Conservation (phyloP, 1,139 yeast genomes). For the Blastobotrys indianensis region DNA sequence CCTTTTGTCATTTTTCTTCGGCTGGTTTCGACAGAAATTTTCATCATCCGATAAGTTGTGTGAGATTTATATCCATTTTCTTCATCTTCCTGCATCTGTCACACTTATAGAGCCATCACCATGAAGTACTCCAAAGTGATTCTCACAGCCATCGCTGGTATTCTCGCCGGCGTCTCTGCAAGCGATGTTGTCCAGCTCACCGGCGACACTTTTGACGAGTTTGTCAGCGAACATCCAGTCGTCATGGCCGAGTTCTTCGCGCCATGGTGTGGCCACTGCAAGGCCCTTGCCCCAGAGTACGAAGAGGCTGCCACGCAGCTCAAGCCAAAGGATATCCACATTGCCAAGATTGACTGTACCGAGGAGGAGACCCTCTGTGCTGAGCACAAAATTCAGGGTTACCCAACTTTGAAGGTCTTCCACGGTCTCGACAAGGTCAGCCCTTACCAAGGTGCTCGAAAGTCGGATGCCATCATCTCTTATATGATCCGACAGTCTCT, state of each 20-base stretch:
- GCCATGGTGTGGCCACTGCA: constrained; percentile 99
- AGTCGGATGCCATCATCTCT: constrained; percentile 65
- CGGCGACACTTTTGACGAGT: constrained; percentile 47
- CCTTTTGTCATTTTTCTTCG: too few relatives aligned
- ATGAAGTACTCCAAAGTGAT: constrained; percentile 10
- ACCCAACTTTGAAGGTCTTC: constrained; percentile 86
- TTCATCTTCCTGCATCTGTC: too few relatives aligned
- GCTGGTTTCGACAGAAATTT: too few relatives aligned
- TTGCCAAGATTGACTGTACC: constrained; percentile 93
- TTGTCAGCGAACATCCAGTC: constrained; percentile 65
- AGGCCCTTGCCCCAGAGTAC: constrained; percentile 87
- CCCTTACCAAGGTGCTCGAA: constrained; percentile 79
- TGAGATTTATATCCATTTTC: too few relatives aligned
- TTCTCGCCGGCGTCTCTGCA: constrained; percentile 6
- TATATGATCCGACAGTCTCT: constrained; percentile 79
- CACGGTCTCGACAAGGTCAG: constrained; percentile 48
- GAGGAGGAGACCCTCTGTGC: constrained; percentile 77
- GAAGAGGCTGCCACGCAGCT: constrained; percentile 76
- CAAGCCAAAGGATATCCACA: constrained; percentile 58
- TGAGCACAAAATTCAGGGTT: constrained; percentile 72
- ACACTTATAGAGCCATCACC: neutral
- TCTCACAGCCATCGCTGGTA: neutral
- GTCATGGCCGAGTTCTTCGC: constrained; percentile 95
- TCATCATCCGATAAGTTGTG: too few relatives aligned
- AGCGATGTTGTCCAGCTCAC: constrained; percentile 72